A percentile compares a stretch with the other conserved stretches of the same genome.
Evolutionary conservation across 2,329 filamentous ascomycete genomes (phyloP).

Genomic region (Drechslerella dactyloides): DNA sequence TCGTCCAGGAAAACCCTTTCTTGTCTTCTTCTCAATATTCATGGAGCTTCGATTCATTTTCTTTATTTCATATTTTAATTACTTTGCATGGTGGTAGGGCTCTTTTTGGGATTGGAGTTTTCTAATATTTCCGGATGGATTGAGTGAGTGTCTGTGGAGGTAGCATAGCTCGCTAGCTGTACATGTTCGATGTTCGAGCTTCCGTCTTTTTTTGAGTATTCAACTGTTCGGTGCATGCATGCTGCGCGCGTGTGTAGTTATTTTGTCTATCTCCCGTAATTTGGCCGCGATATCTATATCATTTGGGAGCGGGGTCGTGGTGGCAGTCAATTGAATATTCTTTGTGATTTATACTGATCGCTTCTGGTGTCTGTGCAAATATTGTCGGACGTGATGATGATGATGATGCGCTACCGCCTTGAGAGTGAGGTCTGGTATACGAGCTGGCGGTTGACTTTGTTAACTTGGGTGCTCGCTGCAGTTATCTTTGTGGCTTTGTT

Average conservation of each 20-base stretch:
- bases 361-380: background rate
- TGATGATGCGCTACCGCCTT: no score
- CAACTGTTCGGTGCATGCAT: background rate
- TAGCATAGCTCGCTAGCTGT: conserved; percentile 30
- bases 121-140: conserved; percentile 25
- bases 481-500: no score
- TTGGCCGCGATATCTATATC: conserved; percentile 15
- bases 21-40: background rate
- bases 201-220: no score
- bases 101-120: conserved; percentile 42
- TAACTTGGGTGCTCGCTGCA: no score
- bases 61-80: conserved; percentile 10
- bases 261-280: background rate
- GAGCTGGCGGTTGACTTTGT: no score
- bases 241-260: conserved; percentile 16
- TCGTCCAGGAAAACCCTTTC: background rate
- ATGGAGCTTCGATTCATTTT: background rate
- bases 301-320: conserved; percentile 36
- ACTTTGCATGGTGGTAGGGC: conserved; percentile 35
- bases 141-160: conserved; percentile 48
- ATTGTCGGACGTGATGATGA: background rate
- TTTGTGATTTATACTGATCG: background rate
- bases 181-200: no score
- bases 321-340: conserved; percentile 1
- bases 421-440: no score